These are phyloP conservation scores for Lodderomyces orthopsilosis DNA, from an alignment of 1,139 yeast species.

Conservation along the genomic window DNA sequence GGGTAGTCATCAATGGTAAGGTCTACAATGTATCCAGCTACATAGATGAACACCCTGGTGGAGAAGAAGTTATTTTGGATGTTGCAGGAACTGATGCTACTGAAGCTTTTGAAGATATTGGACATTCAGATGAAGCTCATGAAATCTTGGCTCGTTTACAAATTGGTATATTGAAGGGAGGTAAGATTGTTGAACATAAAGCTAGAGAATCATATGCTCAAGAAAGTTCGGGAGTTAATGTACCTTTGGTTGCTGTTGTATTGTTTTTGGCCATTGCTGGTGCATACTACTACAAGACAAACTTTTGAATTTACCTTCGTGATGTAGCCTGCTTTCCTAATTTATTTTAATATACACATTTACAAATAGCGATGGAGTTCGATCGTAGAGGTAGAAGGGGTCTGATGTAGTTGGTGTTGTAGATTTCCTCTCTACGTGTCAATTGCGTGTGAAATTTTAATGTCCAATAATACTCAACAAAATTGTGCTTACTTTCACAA, in stretches of 20 bases:
- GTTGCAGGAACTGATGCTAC: conserved; percentile 94
- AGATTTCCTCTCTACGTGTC: neutral
- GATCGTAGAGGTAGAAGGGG: neutral
- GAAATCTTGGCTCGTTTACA: conserved; percentile 66
- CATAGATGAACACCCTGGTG: conserved; percentile 95
- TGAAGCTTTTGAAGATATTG: conserved; percentile 91
- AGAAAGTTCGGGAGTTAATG: conserved; percentile 23
- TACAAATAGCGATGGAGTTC: neutral
- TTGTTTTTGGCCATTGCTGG: conserved; percentile 55
- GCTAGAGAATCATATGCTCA: conserved; percentile 14
- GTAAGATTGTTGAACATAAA: conserved; percentile 19
- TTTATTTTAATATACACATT: neutral
- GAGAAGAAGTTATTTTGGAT: conserved; percentile 92
- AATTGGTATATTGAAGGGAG: conserved; percentile 61
- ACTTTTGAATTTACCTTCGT: conserved; percentile 2
- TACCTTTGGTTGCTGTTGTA: conserved; percentile 45
- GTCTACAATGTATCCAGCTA: conserved; percentile 85
- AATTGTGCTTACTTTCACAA: neutral
- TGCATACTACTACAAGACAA: conserved; percentile 43
- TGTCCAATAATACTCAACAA: conserved; percentile 2
- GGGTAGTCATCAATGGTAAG: conserved; percentile 88
- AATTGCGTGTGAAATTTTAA: neutral
- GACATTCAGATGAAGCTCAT: conserved; percentile 95
- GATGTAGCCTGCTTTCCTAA: neutral
- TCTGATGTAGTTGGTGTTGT: neutral